A percentile compares a stretch with the other conserved stretches of the same genome.
phyloP scores from a whole-genome alignment of 139 green algal species.

The Deuterostichococcus epilithicus region DNA sequence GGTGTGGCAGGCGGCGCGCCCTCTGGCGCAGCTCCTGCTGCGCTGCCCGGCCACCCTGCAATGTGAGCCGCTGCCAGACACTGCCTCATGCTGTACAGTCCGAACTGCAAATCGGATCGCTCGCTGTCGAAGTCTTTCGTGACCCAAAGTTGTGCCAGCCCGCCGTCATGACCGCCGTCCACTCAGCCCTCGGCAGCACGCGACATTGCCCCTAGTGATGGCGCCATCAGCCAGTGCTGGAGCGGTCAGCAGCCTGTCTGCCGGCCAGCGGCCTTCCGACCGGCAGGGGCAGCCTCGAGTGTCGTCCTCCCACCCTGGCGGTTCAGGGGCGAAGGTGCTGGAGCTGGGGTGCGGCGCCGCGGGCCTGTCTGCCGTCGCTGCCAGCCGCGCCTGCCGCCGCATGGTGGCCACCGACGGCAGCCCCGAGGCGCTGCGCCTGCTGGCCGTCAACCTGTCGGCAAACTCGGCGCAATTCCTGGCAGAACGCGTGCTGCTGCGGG shows the following conservation, averaged over 20 bases:
- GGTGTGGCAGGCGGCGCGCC: slow-evolving; percentile 14
- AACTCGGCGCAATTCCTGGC: slow-evolving; percentile 16
- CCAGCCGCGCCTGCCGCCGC: slow-evolving; percentile 12
- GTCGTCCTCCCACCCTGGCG: neutral
- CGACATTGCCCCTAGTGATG: no score
- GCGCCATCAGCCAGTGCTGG: no score
- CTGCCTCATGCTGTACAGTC: no score
- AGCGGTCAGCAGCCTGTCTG: neutral
- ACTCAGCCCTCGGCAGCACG: no score
- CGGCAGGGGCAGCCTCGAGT: no score
- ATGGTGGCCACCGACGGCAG: slow-evolving; percentile 32
- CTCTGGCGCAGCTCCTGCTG: slow-evolving; percentile 17
- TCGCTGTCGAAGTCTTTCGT: no score
- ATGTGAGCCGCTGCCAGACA: slow-evolving; percentile 4
- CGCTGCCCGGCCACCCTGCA: neutral
- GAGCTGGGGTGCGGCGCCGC: slow-evolving; percentile 32
- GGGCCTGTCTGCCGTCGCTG: slow-evolving; percentile 23
- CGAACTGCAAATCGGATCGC: no score
- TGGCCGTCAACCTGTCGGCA: slow-evolving; percentile 24
- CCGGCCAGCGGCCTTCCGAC: neutral
- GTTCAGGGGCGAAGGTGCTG: slow-evolving; percentile 11
- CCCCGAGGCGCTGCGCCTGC: slow-evolving; percentile 1
- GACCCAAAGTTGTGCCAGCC: no score
- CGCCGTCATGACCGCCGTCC: no score
- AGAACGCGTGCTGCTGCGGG: slow-evolving; percentile 9